Conservation (phyloP, 1,284 basidiomycete species). For the Cystobasidium pallidum region DNA sequence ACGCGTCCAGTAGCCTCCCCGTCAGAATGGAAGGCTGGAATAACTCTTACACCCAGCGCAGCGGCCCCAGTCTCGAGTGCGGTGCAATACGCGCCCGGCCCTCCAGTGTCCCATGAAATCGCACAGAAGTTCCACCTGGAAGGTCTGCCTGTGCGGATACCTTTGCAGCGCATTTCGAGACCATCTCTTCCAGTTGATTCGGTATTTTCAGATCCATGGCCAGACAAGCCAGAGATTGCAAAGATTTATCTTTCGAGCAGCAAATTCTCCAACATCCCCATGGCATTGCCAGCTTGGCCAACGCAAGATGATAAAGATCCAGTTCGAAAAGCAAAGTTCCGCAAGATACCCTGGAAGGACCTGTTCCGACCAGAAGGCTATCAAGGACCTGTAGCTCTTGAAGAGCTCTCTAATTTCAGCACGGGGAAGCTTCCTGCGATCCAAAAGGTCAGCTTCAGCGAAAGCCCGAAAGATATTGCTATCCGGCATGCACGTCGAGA, state of each 20-base stretch:
- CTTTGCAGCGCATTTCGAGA: conserved; percentile 14
- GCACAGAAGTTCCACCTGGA: conserved; percentile 12
- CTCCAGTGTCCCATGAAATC: not conserved
- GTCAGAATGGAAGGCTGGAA: not conserved
- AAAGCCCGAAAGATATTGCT: conserved; percentile 8
- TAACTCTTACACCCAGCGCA: not conserved
- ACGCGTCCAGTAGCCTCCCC: not conserved
- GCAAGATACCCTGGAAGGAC: conserved; percentile 23
- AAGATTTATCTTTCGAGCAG: conserved; percentile 1
- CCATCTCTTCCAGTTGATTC: conserved; percentile 6
- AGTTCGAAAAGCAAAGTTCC: not conserved
- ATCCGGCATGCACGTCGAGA: conserved; percentile 26
- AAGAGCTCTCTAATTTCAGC: not conserved
- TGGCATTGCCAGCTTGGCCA: conserved; percentile 36
- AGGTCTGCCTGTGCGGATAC: conserved; percentile 23
- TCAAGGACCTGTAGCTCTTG: conserved; percentile 26
- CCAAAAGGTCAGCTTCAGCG: conserved; percentile 5
- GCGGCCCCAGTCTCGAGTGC: not conserved
- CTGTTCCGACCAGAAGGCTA: conserved; percentile 26
- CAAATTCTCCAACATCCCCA: conserved; percentile 2
- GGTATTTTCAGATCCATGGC: conserved; percentile 40
- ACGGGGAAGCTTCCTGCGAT: not conserved
- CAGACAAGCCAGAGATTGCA: conserved; percentile 30
- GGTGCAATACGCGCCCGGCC: not conserved
- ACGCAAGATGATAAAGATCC: not conserved